Base-by-base conservation (phyloP, 1,284 basidiomycete species). In the Boletus smithii region DNA sequence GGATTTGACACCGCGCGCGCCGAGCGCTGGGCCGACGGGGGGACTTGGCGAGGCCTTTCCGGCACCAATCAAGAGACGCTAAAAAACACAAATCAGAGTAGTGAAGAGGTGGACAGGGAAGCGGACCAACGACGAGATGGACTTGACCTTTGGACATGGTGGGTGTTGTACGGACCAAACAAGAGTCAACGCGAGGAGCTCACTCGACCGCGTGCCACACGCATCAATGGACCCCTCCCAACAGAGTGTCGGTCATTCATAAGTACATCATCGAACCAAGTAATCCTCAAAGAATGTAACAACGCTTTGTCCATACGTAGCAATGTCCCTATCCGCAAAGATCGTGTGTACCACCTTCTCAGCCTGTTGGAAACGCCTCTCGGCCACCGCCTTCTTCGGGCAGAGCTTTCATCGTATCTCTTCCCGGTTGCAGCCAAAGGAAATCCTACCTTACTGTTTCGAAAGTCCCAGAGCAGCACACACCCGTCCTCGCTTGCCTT, bases 1-100 rank as follows among this genome's bases (percentile, higher is more conserved):
- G 16, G 95, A 95, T 73, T 98, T 98, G 57, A 99, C 94, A 62
- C 97, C 97, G 65, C 93, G 86, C 55, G 97, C 95, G 75, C 97
- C 97, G 44, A 98, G 83, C 17, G 95, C 95, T 45, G 97, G 95
- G 59, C 95, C 97, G 44, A 99, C 90, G 16, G 95, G 95, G 39
- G 95, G 95, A 46, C 93, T 92, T 17, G 95, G 95, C 20, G 93
- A 87, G 29, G 95, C 95, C 68, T 97, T 97, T 34, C 94, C 95
- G 29, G 95, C 95, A 42, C 87, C 83, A 44, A 98, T 85, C 42
- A 97, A 76, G 44, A 98, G 76, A 62, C 94, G 88, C 91, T 62
- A 43, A 40, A 45, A 36, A 52, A 45, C 22, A 48, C 16, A 34
- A 7, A 31, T 43, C n/a, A 58, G 48, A 14, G 33, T 27, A 24